Base-by-base conservation (phyloP, 2,329 filamentous ascomycete species). In the Xylariaceae sp. region DNA sequence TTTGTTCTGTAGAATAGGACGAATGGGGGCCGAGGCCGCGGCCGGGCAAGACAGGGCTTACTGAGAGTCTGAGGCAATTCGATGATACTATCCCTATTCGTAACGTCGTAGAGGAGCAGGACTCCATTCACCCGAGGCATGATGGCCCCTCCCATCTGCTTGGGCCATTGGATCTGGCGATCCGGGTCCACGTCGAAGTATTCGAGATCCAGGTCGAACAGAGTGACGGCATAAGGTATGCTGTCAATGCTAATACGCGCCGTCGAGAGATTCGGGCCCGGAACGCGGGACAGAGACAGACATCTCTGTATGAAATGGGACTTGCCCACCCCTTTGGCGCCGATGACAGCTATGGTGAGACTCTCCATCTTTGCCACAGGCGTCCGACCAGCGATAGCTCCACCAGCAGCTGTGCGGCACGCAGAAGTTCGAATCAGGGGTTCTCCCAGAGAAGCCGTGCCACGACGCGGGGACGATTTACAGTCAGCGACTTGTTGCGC, bases 41-140 rank as follows among this genome's bases (percentile, higher is more conserved):
- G n/a, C n/a, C n/a, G n/a, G n/a, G n/a, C n/a, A n/a, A n/a, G n/a
- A 35, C 33, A 21, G n/a, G 12, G 38, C 82, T 75, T 70, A 94
- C 89, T 78, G 55, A 94, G 67, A 42, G 85, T 77, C 48, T 82
- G 75, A 25, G 84, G 80, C 35, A 94, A 68, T 39, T 83, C 76
- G 38, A 72, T 70, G 48, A 94, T 76, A 55, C 80, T 90, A 39
- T 80, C 76, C 47, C 77, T 72, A 55, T 84, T 82, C 58, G 79
- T 84, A 28, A 93, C 83, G 69, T 95, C 86, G 67, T 94, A 94
- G 31, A 96, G 65, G 38, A 90, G 75, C 47, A 95, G 64, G 29
- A 84, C 87, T 14, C 84, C 90, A 51, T 96, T 85, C 51, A 94
- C 74, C 25, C 71, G 73, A 31, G 87, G 85, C 39, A 85, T 70